Conservation (phyloP, 2,329 filamentous ascomycete genomes). For the Emmonsia crescens region DNA sequence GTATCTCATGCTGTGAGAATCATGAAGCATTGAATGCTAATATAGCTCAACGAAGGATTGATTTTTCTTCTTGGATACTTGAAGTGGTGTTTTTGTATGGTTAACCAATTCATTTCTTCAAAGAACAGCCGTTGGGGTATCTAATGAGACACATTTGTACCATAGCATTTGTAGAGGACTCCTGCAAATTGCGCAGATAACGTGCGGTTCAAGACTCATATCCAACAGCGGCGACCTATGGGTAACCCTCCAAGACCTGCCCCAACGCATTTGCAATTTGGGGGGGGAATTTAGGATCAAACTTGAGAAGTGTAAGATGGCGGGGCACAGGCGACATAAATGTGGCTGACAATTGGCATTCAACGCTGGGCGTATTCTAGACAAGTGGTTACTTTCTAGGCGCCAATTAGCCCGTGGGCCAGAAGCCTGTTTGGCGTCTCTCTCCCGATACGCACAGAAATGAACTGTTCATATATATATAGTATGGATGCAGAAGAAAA, state of each 20-base stretch:
- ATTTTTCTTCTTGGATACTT: neutral
- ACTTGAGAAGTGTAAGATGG: neutral
- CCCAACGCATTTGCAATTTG: neutral
- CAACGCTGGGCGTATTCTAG: neutral
- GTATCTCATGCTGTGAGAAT: neutral
- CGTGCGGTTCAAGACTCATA: neutral
- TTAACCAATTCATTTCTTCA: neutral
- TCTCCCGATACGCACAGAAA: neutral
- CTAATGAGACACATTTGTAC: neutral
- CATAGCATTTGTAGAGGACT: too few relatives aligned
- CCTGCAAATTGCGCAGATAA: too few relatives aligned
- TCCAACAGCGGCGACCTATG: neutral
- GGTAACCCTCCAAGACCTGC: neutral
- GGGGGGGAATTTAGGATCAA: neutral
- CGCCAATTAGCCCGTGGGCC: too few relatives aligned
- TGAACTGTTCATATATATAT: too few relatives aligned
- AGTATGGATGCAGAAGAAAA: too few relatives aligned
- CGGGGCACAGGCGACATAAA: too few relatives aligned
- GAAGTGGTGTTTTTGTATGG: neutral
- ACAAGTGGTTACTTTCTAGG: neutral
- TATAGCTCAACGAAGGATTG: neutral
- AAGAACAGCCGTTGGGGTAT: neutral
- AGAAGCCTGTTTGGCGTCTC: too few relatives aligned
- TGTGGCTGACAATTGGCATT: neutral
- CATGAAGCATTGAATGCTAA: neutral